A percentile compares a stretch with the other conserved stretches of the same genome.
These are phyloP conservation scores for Stevia rebaudiana DNA, from an alignment of 140 eudicot species.

Conservation along the genomic window DNA sequence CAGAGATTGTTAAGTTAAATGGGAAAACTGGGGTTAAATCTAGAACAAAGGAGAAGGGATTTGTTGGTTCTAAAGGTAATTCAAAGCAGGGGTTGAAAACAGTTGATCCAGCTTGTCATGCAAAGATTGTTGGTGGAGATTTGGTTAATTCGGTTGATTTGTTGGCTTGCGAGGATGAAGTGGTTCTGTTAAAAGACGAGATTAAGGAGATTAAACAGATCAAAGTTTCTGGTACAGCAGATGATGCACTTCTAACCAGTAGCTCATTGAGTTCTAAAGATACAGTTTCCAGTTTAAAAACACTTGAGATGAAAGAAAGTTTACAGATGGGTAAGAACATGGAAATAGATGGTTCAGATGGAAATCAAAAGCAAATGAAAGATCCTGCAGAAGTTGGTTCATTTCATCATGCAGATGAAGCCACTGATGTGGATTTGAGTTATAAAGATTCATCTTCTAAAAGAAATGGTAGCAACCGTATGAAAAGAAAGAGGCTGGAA, in stretches of 20 bases:
- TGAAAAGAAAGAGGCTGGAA: conserved; percentile 38
- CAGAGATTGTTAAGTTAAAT: conserved; percentile 23
- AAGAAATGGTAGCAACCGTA: conserved; percentile 29
- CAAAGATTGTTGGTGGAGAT: conserved; percentile 8
- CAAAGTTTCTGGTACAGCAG: conserved; percentile 9
- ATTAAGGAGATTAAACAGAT: not conserved
- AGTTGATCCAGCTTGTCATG: conserved; percentile 1
- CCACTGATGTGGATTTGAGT: conserved; percentile 28
- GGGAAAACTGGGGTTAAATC: conserved; percentile 8
- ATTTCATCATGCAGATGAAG: conserved; percentile 29
- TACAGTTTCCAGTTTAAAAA: conserved; percentile 11
- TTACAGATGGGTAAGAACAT: conserved; percentile 20
- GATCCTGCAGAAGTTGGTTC: conserved; percentile 27
- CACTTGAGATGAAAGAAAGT: conserved; percentile 8
- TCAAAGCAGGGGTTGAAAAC: conserved; percentile 9
- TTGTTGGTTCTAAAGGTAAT: conserved; percentile 6
- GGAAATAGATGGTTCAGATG: conserved; percentile 21
- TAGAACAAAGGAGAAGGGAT: conserved; percentile 14
- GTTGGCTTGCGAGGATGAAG: conserved; percentile 10
- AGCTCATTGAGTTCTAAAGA: conserved; percentile 10
- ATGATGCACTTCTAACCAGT: conserved; percentile 10
- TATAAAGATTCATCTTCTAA: conserved; percentile 37
- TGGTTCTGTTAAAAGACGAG: conserved; percentile 13
- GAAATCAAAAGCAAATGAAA: conserved; percentile 22
- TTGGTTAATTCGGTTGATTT: not conserved